Percentiles rank a stretch among this genome's conserved stretches.
These are phyloP conservation scores for Bromus sterilis DNA, from an alignment of 176 grass and related monocot species.

Conservation along the genomic window DNA sequence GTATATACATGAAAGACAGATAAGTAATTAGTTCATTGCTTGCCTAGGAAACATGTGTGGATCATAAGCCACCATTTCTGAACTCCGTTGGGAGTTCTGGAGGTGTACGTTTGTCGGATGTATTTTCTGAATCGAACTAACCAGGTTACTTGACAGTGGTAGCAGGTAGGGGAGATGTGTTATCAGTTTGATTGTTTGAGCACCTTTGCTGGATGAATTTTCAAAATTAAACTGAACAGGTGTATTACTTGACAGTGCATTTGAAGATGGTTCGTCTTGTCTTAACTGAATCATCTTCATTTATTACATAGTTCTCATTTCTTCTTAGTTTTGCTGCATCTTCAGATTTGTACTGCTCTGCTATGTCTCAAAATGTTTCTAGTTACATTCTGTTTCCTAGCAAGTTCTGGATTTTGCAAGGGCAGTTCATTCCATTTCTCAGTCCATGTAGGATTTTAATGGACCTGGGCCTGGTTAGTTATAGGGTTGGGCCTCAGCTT, in stretches of 20 bases:
- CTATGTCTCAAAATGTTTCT: neutral
- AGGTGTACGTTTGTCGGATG: neutral
- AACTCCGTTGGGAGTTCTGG: neutral
- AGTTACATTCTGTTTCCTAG: no score
- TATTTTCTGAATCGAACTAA: neutral
- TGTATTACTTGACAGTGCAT: neutral
- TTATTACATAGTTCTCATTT: neutral
- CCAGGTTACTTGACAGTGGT: neutral
- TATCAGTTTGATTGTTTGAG: no score
- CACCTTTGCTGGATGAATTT: no score
- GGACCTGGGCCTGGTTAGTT: neutral
- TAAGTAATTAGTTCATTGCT: neutral
- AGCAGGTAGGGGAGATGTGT: no score
- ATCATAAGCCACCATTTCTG: neutral
- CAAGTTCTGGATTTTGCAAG: slow-evolving; percentile 2
- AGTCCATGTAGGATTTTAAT: neutral
- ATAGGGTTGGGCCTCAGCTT: slow-evolving; percentile 11
- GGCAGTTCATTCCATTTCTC: neutral
- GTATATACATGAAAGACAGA: slow-evolving; percentile 6
- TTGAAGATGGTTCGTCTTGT: neutral
- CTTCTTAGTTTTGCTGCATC: neutral
- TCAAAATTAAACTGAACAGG: no score
- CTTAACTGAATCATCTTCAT: neutral
- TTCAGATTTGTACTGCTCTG: slow-evolving; percentile 1
- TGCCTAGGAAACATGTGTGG: neutral